These are phyloP conservation scores for Citrus maxima DNA, from an alignment of 345 rosid genomes.

Conservation along the genomic window DNA sequence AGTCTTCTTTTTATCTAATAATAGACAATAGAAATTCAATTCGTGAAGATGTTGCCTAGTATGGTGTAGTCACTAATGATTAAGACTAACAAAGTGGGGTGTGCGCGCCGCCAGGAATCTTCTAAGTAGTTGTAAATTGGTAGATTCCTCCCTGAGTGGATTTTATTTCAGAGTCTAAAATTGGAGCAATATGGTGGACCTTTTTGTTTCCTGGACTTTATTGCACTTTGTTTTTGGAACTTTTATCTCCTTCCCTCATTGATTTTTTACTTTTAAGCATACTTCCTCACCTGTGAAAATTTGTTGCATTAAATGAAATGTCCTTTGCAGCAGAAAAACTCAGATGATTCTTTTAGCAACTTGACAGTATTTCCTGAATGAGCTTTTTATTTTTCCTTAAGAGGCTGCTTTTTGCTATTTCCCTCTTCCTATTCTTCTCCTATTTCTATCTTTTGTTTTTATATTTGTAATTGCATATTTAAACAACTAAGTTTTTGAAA, in stretches of 20 bases:
- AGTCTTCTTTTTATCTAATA: background rate
- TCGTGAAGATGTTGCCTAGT: background rate
- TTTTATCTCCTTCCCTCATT: background rate
- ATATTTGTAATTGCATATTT: background rate
- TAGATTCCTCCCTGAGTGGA: background rate
- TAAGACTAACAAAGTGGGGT: background rate
- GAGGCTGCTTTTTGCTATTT: background rate
- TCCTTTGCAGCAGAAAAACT: background rate
- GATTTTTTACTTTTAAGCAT: background rate
- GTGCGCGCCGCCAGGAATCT: background rate
- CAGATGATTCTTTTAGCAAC: background rate
- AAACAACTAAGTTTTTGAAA: background rate
- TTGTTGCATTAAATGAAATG: background rate
- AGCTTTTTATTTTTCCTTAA: background rate
- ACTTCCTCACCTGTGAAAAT: background rate
- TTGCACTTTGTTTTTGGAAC: background rate
- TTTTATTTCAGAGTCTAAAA: background rate
- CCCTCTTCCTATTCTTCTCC: background rate
- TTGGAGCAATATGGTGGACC: background rate
- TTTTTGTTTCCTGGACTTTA: background rate
- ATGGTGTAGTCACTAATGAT: background rate
- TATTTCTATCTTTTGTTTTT: background rate
- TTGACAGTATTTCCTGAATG: background rate
- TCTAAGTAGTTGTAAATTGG: background rate
- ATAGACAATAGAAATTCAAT: background rate